Evolutionary conservation across 345 rosid genomes (phyloP), one percentile per base, ranked within the genome.

Genomic region (Zanthoxylum bungeanum): DNA sequence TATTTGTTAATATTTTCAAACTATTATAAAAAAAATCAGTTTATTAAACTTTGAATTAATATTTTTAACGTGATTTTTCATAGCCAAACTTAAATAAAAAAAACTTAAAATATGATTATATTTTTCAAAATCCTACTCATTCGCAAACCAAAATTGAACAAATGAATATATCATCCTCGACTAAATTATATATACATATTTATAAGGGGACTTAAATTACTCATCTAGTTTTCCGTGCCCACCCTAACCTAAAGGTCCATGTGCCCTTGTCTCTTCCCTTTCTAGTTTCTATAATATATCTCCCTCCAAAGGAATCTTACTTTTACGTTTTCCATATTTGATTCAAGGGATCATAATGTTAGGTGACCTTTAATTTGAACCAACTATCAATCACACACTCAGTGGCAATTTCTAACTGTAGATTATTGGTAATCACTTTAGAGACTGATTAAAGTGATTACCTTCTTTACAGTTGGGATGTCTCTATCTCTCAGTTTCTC

Each of bases 201-300:
- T 5, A 4, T 6, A 22, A 42, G 27, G 51, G 27, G 50, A 5
- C 28, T 31, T n/a, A 31, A 75, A 53, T 75, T 21, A 46, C 34
- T 39, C 66, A 21, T 78, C 52, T 81, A 37, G 79, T 74, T 71
- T 81, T 84, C 85, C 51, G 89, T 71, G 84, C 89, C 83, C 70
- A 63, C 69, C 66, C 77, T 55, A 47, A 47, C 51, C 47, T 31
- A 72, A n/a, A 44, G 71, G 36, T 74, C 83, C 85, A 81, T 79
- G 83, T 78, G 84, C 73, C 64, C 22, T 65, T 77, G 84, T 71
- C 88, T 39, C 31, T 71, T 8, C 5, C 30, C 19, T 42, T 55
- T 9, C 50, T 27, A 25, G 64, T 27, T 14, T 34, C 17, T 28
- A 12, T 27, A 12, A 52, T 19, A 8, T 39, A 28, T 58, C 49